phyloP scores from a whole-genome alignment of 768 basidiomycete species.

The Tylopilus vinaceipallidus region DNA sequence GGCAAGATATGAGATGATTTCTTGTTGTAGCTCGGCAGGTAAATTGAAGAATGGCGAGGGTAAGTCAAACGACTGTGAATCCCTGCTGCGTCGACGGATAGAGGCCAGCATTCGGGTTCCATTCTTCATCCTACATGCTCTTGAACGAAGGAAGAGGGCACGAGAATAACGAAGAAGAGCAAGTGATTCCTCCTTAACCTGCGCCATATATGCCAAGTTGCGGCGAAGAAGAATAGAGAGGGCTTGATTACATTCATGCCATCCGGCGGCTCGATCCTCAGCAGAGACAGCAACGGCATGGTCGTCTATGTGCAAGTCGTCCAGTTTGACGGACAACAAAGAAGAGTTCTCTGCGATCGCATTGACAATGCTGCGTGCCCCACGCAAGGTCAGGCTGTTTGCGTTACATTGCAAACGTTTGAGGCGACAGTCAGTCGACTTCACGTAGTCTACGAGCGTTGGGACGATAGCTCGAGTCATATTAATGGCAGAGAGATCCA shows the following conservation, averaged over 20 bases:
- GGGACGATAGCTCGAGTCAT: conserved; percentile 44
- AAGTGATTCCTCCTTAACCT: conserved; percentile 46
- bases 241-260: conserved; percentile 33
- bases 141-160: conserved; percentile 43
- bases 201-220: conserved; percentile 41
- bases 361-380: conserved; percentile 43
- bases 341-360: conserved; percentile 49
- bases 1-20: conserved; percentile 57
- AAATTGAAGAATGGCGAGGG: conserved; percentile 38
- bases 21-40: conserved; percentile 55
- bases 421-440: conserved; percentile 49
- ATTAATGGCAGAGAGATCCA: conserved; percentile 54
- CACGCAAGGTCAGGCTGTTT: conserved; percentile 49
- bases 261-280: conserved; percentile 24
- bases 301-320: conserved; percentile 39
- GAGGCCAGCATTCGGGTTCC: neutral
- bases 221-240: conserved; percentile 39
- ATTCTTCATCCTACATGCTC: conserved; percentile 2
- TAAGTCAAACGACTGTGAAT: conserved; percentile 3
- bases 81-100: conserved; percentile 3
- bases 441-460: conserved; percentile 46
- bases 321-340: conserved; percentile 48
- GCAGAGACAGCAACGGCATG: conserved; percentile 25
- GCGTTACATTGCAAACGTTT: conserved; percentile 52
- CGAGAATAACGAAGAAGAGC: conserved; percentile 50